Base-by-base conservation (phyloP, 2,329 filamentous ascomycete genomes). In the Arthrobotrys musiformis region DNA sequence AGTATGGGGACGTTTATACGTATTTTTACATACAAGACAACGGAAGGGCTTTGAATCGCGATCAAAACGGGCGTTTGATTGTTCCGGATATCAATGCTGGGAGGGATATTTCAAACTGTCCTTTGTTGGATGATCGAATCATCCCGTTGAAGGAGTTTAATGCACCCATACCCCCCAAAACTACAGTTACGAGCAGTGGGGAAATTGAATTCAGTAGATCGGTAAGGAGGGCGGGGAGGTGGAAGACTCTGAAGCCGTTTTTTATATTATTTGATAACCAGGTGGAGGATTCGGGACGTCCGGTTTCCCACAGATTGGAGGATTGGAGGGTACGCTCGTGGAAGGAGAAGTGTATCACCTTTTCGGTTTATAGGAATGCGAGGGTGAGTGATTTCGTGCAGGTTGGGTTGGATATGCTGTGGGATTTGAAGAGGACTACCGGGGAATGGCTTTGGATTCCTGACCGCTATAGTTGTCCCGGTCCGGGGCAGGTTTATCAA, bases 81-180 rank as follows among this genome's bases (percentile, higher is more conserved):
- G 33, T 42, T 17, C 37, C 35, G 8, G 7, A 58, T 13, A 13
- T 44, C 2, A 22, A 26, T 15, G 19, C n/a, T 1, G 60, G 42
- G 2, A 22, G 1, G 2, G 68, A 72, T 26, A 58, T 72, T 4
- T 54, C 68, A 13, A 24, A 37, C 5, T 54, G 46, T 28, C 68
- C 68, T 1, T 33, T 72, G 1, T n/a, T 72, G 15, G 22, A 72
- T 37, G 68, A 72, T 19, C 17, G 26, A 7, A 33, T 64, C 15
- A 30, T 62, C 37, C 50, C 68, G 2, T 26, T 46, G 9, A 30
- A 42, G 15, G 63, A 58, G n/a, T 28, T 58, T 2, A 17, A 0
- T 3, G n/a, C 40, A 11, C 17, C 2, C 9, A 17, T 40, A 11
- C 54, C 54, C 5, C 54, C 33, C 7, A 58, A 13, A 26, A 58